A percentile compares a stretch with the other conserved stretches of the same genome.
These are phyloP conservation scores for Ophiostoma sp. DNA, from an alignment of 2,329 filamentous ascomycete species.

Conservation along the genomic window DNA sequence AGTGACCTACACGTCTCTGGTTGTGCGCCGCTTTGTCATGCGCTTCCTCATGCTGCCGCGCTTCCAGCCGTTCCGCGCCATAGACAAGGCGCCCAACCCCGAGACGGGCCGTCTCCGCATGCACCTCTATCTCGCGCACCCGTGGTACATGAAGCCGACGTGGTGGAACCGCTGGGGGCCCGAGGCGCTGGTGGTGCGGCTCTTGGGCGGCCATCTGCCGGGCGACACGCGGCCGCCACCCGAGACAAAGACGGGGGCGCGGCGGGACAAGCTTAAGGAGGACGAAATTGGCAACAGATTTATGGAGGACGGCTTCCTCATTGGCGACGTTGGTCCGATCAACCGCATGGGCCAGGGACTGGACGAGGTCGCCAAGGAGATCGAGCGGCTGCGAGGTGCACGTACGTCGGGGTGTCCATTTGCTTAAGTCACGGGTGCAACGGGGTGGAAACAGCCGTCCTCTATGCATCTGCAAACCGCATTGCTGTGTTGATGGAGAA, in stretches of 20 bases:
- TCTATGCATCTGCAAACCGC: too few species aligned
- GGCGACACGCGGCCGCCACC: not conserved
- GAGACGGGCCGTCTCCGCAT: constrained; percentile 48
- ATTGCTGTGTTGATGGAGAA: too few species aligned
- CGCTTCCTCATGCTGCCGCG: constrained; percentile 58
- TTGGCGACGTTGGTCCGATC: constrained; percentile 58
- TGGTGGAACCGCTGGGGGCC: constrained; percentile 59
- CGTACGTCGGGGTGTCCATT: constrained; percentile 47
- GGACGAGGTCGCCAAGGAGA: constrained; percentile 42
- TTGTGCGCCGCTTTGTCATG: constrained; percentile 49
- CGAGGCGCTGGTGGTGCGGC: constrained; percentile 43
- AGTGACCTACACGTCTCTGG: constrained; percentile 45
- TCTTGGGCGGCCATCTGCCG: constrained; percentile 43
- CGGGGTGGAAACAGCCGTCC: not conserved
- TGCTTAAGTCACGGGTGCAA: not conserved
- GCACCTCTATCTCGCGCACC: constrained; percentile 53
- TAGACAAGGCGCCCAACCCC: constrained; percentile 44
- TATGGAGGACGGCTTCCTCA: constrained; percentile 47
- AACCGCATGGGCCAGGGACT: constrained; percentile 47
- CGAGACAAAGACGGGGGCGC: constrained; percentile 24
- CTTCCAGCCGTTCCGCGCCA: constrained; percentile 35
- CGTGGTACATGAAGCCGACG: constrained; percentile 58
- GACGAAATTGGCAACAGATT: constrained; percentile 41
- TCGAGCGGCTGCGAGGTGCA: constrained; percentile 34
- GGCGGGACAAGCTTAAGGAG: constrained; percentile 34